A percentile compares a stretch with the other conserved stretches of the same genome.
phyloP scores from a whole-genome alignment of 257 asterid species.

The Gentiana macrophylla region DNA sequence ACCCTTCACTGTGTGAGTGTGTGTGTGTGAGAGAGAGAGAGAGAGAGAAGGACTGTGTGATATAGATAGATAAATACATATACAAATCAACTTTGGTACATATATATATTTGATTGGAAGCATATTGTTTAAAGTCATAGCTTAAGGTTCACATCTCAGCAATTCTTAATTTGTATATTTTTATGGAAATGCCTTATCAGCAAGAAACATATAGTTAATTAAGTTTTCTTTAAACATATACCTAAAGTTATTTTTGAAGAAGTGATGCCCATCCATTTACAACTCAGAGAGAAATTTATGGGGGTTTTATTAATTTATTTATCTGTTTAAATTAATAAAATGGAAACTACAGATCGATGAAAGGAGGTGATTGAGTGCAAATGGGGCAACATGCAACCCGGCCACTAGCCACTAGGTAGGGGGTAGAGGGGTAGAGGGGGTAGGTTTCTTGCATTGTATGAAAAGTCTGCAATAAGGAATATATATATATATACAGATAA shows the following conservation, averaged over 20 bases:
- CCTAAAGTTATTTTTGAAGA: slow-evolving; percentile 10
- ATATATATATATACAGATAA: slow-evolving; percentile 3
- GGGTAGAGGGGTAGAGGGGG: neutral
- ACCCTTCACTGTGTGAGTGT: neutral
- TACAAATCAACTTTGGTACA: slow-evolving; percentile 4
- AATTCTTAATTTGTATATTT: neutral
- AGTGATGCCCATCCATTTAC: neutral
- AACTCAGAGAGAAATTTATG: neutral
- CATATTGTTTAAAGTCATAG: slow-evolving; percentile 16
- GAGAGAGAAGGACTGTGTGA: neutral
- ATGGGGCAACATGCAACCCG: slow-evolving; percentile 17
- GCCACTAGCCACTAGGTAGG: neutral
- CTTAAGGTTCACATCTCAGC: slow-evolving; percentile 28
- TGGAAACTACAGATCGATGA: neutral
- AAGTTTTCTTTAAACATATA: slow-evolving; percentile 9
- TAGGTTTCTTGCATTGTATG: slow-evolving; percentile 10
- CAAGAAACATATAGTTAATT: slow-evolving; percentile 22
- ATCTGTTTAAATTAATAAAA: neutral
- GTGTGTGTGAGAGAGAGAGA: no score
- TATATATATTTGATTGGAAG: slow-evolving; percentile 8
- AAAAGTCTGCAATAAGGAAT: slow-evolving; percentile 19
- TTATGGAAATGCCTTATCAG: slow-evolving; percentile 13
- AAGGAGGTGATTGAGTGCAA: slow-evolving; percentile 16
- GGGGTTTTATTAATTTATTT: neutral
- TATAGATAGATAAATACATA: neutral